These are phyloP conservation scores for Pythium volutum DNA, from an alignment of 352 stramenopile genomes.

Conservation along the genomic window DNA sequence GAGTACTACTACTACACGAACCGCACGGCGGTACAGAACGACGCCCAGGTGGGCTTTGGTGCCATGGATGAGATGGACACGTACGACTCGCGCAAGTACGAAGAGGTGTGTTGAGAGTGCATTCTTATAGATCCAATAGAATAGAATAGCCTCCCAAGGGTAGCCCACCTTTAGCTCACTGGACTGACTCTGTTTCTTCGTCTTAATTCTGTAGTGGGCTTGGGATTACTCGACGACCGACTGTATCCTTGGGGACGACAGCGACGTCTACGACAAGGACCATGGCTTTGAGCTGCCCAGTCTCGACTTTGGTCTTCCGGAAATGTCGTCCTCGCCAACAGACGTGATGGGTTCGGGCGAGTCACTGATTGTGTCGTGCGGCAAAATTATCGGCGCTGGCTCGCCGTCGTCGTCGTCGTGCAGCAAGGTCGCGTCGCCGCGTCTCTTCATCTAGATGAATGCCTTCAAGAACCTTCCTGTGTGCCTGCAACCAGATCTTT, in stretches of 20 bases:
- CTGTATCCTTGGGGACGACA: slow-evolving; percentile 63
- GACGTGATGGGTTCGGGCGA: slow-evolving; percentile 51
- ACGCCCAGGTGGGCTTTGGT: slow-evolving; percentile 49
- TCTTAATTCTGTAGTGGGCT: slow-evolving; percentile 22
- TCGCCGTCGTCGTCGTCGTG: slow-evolving; percentile 11
- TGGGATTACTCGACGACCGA: slow-evolving; percentile 66
- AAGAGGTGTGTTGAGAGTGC: slow-evolving; percentile 41
- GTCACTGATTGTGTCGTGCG: slow-evolving; percentile 45
- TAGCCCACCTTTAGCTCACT: not conserved
- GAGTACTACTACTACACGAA: slow-evolving; percentile 53
- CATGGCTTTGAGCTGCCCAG: slow-evolving; percentile 28
- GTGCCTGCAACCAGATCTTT: not conserved
- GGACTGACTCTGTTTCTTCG: slow-evolving; percentile 8
- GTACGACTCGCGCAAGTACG: slow-evolving; percentile 65
- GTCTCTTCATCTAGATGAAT: slow-evolving; percentile 16
- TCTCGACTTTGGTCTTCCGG: slow-evolving; percentile 34
- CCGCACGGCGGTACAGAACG: slow-evolving; percentile 32
- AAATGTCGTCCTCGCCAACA: slow-evolving; percentile 68
- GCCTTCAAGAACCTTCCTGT: no score
- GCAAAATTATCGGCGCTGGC: slow-evolving; percentile 25
- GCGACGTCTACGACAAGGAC: slow-evolving; percentile 62
- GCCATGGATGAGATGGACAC: slow-evolving; percentile 74
- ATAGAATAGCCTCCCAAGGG: slow-evolving; percentile 2
- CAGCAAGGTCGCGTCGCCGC: slow-evolving; percentile 11
- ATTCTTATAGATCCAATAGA: slow-evolving; percentile 13